A percentile compares a stretch with the other conserved stretches of the same genome.
Evolutionary conservation across 176 grass and related monocot genomes (phyloP).

Genomic region (Oryza glumipatula): DNA sequence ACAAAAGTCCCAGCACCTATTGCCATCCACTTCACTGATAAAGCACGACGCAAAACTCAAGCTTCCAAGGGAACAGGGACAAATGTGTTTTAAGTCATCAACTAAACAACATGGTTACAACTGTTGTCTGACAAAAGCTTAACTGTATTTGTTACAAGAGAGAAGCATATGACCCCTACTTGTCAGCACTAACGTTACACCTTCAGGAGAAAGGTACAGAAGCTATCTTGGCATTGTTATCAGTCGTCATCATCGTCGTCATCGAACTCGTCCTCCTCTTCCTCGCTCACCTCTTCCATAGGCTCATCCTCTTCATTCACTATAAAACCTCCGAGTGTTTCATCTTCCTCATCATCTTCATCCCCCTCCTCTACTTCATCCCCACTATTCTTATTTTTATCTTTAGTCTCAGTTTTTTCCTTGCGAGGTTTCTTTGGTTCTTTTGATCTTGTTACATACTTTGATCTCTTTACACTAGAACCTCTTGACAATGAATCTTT

Average conservation of each 20-base stretch:
- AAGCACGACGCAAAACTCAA: neutral
- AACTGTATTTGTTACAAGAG: conserved; percentile 8
- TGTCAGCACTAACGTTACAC: conserved; percentile 21
- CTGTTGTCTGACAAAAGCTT: neutral
- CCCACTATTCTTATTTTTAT: neutral
- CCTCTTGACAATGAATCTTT: conserved; percentile 41
- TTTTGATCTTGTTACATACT: conserved; percentile 69
- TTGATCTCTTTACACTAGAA: conserved; percentile 48
- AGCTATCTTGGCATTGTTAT: neutral
- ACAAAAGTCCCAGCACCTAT: too few relatives aligned
- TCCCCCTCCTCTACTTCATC: conserved; percentile 45
- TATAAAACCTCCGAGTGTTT: conserved; percentile 88
- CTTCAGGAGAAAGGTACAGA: neutral
- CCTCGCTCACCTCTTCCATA: conserved; percentile 45
- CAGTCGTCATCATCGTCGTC: conserved; percentile 56
- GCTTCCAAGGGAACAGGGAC: neutral
- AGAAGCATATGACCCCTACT: neutral
- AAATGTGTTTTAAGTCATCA: neutral
- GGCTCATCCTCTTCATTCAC: conserved; percentile 50
- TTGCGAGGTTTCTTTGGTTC: conserved; percentile 41
- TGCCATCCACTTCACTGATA: neutral
- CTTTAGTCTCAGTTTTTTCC: conserved; percentile 16
- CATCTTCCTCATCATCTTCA: conserved; percentile 56
- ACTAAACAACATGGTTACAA: neutral
- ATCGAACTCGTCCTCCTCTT: conserved; percentile 70